phyloP scores from a whole-genome alignment of 805 yeast species.

The Candida insectorum region DNA sequence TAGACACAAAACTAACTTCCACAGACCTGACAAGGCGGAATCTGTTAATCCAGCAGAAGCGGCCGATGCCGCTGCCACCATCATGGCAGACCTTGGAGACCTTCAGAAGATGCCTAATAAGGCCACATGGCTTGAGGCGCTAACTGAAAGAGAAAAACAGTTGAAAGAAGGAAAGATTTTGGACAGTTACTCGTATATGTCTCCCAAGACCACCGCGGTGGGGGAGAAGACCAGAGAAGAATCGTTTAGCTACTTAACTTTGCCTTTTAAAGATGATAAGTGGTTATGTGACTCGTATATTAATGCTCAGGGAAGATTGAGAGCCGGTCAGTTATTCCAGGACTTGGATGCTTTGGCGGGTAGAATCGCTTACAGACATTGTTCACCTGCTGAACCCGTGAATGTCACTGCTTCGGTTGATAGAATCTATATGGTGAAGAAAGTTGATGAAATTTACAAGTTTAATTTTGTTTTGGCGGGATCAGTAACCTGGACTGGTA shows the following conservation, averaged over 20 bases:
- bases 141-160: conserved; percentile 68
- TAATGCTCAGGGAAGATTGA: conserved; percentile 84
- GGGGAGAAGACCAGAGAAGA: conserved; percentile 74
- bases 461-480: conserved; percentile 84
- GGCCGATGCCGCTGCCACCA: conserved; percentile 74
- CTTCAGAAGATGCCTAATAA: conserved; percentile 38
- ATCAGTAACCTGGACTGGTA: conserved; percentile 91
- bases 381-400: conserved; percentile 94
- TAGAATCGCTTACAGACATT: conserved; percentile 86
- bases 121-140: conserved; percentile 86
- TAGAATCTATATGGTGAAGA: conserved; percentile 80
- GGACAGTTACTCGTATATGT: conserved; percentile 67
- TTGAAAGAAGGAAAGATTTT: conserved; percentile 68
- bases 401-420: conserved; percentile 95
- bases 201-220: conserved; percentile 68
- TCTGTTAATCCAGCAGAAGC: conserved; percentile 54
- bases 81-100: conserved; percentile 58
- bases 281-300: conserved; percentile 84
- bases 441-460: conserved; percentile 71
- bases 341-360: conserved; percentile 95
- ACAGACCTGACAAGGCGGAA: conserved; percentile 35
- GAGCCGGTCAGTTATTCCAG: conserved; percentile 92
- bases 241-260: conserved; percentile 63
- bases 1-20: conserved; percentile 19
- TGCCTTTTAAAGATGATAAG: conserved; percentile 82